Evolutionary conservation across 2,329 filamentous ascomycete genomes (phyloP).

Genomic region (Calonectria pteridis): DNA sequence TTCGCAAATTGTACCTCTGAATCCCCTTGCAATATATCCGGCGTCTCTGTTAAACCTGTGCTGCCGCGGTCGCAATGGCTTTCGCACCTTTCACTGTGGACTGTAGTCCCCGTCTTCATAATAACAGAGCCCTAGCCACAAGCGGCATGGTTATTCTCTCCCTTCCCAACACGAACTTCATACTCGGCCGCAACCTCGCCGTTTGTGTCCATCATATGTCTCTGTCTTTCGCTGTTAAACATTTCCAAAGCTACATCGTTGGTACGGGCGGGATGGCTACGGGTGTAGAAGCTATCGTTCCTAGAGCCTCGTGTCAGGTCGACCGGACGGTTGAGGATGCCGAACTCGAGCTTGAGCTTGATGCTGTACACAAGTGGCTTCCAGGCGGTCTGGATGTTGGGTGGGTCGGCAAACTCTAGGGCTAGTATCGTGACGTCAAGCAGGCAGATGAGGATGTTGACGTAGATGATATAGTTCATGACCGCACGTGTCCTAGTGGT

Average conservation of each 20-base stretch:
- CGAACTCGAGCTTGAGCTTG: slow-evolving; percentile 55
- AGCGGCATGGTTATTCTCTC: background rate
- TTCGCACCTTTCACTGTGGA: slow-evolving; percentile 29
- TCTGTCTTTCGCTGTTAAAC: slow-evolving; percentile 28
- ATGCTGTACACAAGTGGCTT: slow-evolving; percentile 49
- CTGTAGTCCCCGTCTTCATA: slow-evolving; percentile 37
- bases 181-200: slow-evolving; percentile 31
- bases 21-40: slow-evolving; percentile 25
- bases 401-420: slow-evolving; percentile 55
- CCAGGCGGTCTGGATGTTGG: slow-evolving; percentile 41
- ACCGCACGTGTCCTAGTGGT: slow-evolving; percentile 31
- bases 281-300: slow-evolving; percentile 37
- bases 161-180: slow-evolving; percentile 37
- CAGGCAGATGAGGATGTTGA: slow-evolving; percentile 56
- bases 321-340: slow-evolving; percentile 51
- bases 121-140: slow-evolving; percentile 22
- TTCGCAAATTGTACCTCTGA: slow-evolving; percentile 40
- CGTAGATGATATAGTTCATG: slow-evolving; percentile 54
- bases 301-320: slow-evolving; percentile 37
- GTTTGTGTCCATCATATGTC: slow-evolving; percentile 16
- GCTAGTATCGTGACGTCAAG: slow-evolving; percentile 50
- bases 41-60: slow-evolving; percentile 18
- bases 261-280: slow-evolving; percentile 25
- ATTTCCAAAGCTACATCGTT: slow-evolving; percentile 37
- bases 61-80: slow-evolving; percentile 7